Conservation (phyloP, 2,329 filamentous ascomycete species). For the Colletotrichum godetiae region DNA sequence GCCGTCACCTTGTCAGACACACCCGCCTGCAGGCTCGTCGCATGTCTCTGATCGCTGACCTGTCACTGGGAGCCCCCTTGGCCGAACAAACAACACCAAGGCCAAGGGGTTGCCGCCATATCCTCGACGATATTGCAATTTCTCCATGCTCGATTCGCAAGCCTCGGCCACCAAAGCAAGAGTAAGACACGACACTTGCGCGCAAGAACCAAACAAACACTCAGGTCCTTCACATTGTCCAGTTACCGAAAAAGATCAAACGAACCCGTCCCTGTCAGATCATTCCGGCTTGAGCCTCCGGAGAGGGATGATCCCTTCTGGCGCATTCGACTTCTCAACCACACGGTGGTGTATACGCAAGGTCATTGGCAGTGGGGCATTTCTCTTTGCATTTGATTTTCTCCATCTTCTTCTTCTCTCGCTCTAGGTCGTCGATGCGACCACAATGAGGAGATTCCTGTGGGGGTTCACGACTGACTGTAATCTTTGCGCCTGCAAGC, state of each 20-base stretch:
- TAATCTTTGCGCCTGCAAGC: background rate
- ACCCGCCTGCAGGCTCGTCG: constrained; percentile 2
- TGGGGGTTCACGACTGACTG: constrained; percentile 5
- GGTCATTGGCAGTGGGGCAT: background rate
- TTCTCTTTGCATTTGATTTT: background rate
- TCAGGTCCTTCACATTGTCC: background rate
- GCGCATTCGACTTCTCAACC: background rate
- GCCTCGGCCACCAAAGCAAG: background rate
- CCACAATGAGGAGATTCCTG: constrained; percentile 14
- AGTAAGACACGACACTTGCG: background rate
- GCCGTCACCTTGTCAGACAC: constrained; percentile 7
- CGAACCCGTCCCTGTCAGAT: constrained; percentile 9
- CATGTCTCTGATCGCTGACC: constrained; percentile 15
- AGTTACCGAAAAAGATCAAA: constrained; percentile 17
- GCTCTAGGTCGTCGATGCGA: background rate
- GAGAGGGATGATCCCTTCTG: constrained; percentile 15
- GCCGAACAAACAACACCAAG: background rate
- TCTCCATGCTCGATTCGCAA: background rate
- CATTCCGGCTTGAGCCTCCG: constrained; percentile 14
- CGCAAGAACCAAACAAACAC: background rate
- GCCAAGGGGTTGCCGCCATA: background rate
- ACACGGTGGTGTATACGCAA: background rate
- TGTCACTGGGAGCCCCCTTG: background rate
- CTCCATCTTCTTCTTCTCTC: background rate
- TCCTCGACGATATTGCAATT: background rate